phyloP scores from a whole-genome alignment of 2,329 filamentous ascomycete genomes.

The Aspergillus arachidicola region DNA sequence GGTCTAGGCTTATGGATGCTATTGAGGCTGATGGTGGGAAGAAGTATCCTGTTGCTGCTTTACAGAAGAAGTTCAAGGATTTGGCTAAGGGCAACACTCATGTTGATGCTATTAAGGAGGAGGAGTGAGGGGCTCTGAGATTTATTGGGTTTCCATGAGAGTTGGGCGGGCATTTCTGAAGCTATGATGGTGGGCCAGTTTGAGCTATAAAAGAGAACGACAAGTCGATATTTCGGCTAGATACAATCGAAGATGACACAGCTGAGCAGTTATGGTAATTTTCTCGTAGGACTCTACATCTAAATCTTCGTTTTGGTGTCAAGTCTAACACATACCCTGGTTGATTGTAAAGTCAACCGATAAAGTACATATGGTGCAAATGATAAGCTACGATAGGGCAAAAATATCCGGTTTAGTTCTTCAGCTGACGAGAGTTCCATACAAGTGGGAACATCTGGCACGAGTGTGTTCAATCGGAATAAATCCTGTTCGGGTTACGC shows the following conservation, averaged over 20 bases:
- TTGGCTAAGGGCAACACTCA: slow-evolving; percentile 28
- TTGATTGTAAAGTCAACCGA: background rate
- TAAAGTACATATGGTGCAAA: background rate
- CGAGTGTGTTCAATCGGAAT: background rate
- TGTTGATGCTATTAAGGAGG: background rate
- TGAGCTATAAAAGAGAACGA: no score
- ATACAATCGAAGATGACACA: background rate
- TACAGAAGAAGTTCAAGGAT: slow-evolving; percentile 47
- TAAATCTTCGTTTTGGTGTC: background rate
- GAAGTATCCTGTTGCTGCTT: slow-evolving; percentile 34
- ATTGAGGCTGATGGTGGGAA: slow-evolving; percentile 34
- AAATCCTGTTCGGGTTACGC: background rate
- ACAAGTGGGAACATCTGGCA: background rate
- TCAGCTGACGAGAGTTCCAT: slow-evolving; percentile 4
- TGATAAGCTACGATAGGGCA: background rate
- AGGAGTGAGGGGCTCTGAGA: background rate
- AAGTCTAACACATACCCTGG: background rate
- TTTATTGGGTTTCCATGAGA: background rate
- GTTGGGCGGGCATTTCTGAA: no score
- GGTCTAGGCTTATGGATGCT: slow-evolving; percentile 38
- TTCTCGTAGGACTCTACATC: background rate
- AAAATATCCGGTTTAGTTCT: background rate
- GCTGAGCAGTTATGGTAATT: no score
- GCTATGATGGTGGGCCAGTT: no score
- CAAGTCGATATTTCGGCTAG: background rate